A percentile compares a stretch with the other conserved stretches of the same genome.
phyloP scores from a whole-genome alignment of 345 rosid genomes.

The Orychophragmus violaceus region DNA sequence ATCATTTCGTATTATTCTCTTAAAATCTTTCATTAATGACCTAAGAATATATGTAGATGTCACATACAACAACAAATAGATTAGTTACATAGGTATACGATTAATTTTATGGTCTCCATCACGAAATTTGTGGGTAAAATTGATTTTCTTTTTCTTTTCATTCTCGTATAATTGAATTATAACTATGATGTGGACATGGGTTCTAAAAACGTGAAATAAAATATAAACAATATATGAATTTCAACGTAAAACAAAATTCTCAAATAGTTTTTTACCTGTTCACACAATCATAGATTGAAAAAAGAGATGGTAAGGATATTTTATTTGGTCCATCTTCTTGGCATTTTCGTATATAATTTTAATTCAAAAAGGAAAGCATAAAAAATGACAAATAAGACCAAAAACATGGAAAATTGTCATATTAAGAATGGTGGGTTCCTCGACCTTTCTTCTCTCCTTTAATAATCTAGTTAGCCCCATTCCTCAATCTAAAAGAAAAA shows the following conservation, averaged over 20 bases:
- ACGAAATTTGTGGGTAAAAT: too few species aligned
- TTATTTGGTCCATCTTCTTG: background rate
- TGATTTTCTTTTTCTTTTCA: background rate
- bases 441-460: background rate
- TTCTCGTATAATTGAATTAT: background rate
- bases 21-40: too few species aligned
- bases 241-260: background rate
- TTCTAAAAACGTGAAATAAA: background rate
- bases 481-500: background rate
- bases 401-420: constrained; percentile 9
- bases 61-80: too few species aligned
- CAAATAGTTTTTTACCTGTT: background rate
- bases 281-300: background rate
- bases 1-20: too few species aligned
- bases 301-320: background rate
- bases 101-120: too few species aligned
- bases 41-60: too few species aligned
- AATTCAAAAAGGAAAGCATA: background rate
- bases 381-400: constrained; percentile 1
- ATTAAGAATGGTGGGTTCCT: constrained; percentile 3
- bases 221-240: background rate
- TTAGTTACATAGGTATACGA: too few species aligned
- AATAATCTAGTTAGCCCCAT: too few species aligned
- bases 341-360: background rate
- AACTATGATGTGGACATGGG: background rate